Evolutionary conservation across 1,139 yeast species (phyloP).

Genomic region (Yamadazyma taylorii): DNA sequence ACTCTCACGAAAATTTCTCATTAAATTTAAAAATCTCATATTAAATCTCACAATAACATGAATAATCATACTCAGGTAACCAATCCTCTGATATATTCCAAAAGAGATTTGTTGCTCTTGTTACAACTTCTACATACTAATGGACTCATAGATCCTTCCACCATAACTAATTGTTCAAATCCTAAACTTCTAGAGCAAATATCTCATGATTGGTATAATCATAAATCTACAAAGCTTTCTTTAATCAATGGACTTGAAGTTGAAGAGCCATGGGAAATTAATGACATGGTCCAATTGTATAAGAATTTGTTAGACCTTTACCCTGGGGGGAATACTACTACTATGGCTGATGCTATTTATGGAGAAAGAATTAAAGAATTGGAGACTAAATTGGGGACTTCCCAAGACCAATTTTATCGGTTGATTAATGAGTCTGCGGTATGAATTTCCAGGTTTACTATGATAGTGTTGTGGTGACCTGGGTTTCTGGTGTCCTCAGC

Average conservation of each 20-base stretch:
- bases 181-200: constrained; percentile 15
- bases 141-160: constrained; percentile 21
- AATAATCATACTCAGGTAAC: constrained; percentile 4
- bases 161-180: constrained; percentile 10
- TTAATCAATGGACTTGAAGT: constrained; percentile 15
- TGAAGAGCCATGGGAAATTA: constrained; percentile 15
- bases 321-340: constrained; percentile 23
- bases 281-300: constrained; percentile 19
- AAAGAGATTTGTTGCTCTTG: constrained; percentile 23
- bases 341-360: constrained; percentile 26
- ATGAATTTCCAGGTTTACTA: no score
- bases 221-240: constrained; percentile 22
- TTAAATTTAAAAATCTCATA: no score
- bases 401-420: constrained; percentile 14
- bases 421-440: constrained; percentile 7
- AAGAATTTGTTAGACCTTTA: constrained; percentile 17
- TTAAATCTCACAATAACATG: background rate
- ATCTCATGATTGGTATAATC: constrained; percentile 23
- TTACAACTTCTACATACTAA: constrained; percentile 26
- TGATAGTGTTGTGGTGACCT: no score
- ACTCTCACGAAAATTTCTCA: no score
- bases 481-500: no score
- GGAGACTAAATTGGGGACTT: constrained; percentile 11
- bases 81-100: constrained; percentile 13
- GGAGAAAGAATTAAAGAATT: constrained; percentile 21